Percentiles rank a stretch among this genome's conserved stretches.
Conservation (phyloP, 2,329 filamentous ascomycete species). For the Chaetomium sp. region DNA sequence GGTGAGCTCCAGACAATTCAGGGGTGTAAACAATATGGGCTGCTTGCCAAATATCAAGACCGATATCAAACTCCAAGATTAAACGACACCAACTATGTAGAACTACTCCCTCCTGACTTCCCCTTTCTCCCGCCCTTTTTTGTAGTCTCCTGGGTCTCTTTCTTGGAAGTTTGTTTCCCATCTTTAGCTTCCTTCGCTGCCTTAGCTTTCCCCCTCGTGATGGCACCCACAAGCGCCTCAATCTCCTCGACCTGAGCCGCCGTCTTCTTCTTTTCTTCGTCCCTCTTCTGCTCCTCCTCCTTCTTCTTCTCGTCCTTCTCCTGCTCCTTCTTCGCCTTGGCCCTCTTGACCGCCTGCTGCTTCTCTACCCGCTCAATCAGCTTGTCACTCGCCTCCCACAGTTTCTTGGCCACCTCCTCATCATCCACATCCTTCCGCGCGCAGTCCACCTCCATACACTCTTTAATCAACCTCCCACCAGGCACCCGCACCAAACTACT, state of each 20-base stretch:
- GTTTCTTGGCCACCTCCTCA: slow-evolving; percentile 70
- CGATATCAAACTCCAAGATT: background rate
- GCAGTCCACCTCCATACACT: slow-evolving; percentile 72
- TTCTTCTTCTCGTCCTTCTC: slow-evolving; percentile 39
- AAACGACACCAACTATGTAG: slow-evolving; percentile 1
- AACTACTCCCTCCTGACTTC: slow-evolving; percentile 1
- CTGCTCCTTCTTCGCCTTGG: slow-evolving; percentile 32
- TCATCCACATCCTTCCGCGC: slow-evolving; percentile 68
- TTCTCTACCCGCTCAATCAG: slow-evolving; percentile 79
- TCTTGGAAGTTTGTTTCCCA: background rate
- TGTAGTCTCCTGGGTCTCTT: slow-evolving; percentile 27
- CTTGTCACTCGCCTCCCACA: slow-evolving; percentile 86
- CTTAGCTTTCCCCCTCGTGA: slow-evolving; percentile 38
- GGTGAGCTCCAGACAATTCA: background rate
- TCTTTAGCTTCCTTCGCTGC: slow-evolving; percentile 17
- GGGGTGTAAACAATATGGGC: slow-evolving; percentile 1
- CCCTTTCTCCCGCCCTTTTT: slow-evolving; percentile 15
- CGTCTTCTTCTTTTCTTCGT: slow-evolving; percentile 29
- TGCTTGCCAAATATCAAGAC: too few species aligned
- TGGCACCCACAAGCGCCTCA: slow-evolving; percentile 36
- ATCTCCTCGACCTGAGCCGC: slow-evolving; percentile 33
- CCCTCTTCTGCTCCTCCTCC: slow-evolving; percentile 30
- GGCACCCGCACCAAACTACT: slow-evolving; percentile 55
- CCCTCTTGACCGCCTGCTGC: slow-evolving; percentile 58
- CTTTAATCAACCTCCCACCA: slow-evolving; percentile 75